A percentile compares a stretch with the other conserved stretches of the same genome.
phyloP scores from a whole-genome alignment of 306 rosid genomes.

The Trifolium repens region DNA sequence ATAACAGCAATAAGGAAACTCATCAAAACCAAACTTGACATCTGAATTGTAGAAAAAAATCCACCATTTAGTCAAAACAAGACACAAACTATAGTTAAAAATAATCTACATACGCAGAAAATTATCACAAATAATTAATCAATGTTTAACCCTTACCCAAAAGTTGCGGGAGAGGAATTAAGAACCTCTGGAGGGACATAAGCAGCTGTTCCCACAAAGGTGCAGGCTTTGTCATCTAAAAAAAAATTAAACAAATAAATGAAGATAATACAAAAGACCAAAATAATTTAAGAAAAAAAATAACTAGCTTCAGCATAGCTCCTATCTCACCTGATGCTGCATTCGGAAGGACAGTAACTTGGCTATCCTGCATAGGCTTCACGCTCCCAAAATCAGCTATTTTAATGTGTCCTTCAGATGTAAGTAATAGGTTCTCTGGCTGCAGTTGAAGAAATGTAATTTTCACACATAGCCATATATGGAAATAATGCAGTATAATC shows the following conservation, averaged over 20 bases:
- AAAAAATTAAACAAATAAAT: slow-evolving; percentile 2
- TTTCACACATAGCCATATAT: slow-evolving; percentile 38
- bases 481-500: slow-evolving; percentile 41
- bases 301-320: slow-evolving; percentile 24
- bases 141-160: slow-evolving; percentile 65
- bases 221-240: slow-evolving; percentile 96
- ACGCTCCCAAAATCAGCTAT: slow-evolving; percentile 99
- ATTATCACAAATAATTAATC: slow-evolving; percentile 27
- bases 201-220: slow-evolving; percentile 99
- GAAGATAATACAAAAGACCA: slow-evolving; percentile 33
- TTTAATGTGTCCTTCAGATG: slow-evolving; percentile 89
- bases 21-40: slow-evolving; percentile 4
- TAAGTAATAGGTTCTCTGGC: slow-evolving; percentile 98
- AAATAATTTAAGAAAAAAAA: slow-evolving; percentile 14
- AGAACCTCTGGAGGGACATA: slow-evolving; percentile 99
- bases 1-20: slow-evolving; percentile 34
- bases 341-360: slow-evolving; percentile 96
- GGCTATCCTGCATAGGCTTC: slow-evolving; percentile 96
- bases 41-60: slow-evolving; percentile 21
- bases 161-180: slow-evolving; percentile 98
- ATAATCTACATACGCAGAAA: slow-evolving; percentile 16
- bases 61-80: slow-evolving; percentile 10
- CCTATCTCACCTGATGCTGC: slow-evolving; percentile 82
- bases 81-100: not conserved
- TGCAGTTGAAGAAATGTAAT: slow-evolving; percentile 54